Evolutionary conservation across 1,284 basidiomycete genomes (phyloP), one percentile per base, ranked within the genome.

Genomic region (Stereum hirsutum): DNA sequence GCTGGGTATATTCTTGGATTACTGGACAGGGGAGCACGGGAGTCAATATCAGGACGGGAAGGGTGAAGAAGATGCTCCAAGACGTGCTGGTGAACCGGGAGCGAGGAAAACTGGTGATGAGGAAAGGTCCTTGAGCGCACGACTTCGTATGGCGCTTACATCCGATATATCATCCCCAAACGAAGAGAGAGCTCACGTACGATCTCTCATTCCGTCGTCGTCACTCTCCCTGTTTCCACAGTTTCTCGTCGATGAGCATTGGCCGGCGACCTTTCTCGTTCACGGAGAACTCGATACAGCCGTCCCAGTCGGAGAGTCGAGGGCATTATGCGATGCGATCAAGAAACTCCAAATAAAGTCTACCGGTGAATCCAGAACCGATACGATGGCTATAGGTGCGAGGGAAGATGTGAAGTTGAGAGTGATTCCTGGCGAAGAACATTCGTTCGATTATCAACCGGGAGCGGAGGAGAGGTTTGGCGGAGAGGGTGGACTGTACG

Each of bases 231-330:
- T 82, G 11, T 77, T 82, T 49, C 78, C 81, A 4, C 74, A 81
- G 49, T 58, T 79, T 37, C 50, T 52, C 12, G 58, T 74, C 11
- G 51, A 61, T 2, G 31, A 57, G 0, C 43, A 51, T 5, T 79
- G 78, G 68, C 79, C 79, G 5, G 68, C 70, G 10, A 73, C 71
- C 7, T 59, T 75, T 39, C 56, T 81, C 23, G 56, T 75, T 14
- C 79, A 81, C 50, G 80, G 79, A 21, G 62, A 68, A 3, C 53
- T 52, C 1, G 79, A 83, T 52, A 69, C 69, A 3, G 75, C 73
- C 1, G 75, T 81, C 2, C 65, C 54, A 5, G 40, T 69, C 0
- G 49, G 54, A 5, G 78, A 82, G 48, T 76, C 76, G 15, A 52
- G 57, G 20, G 52, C 65, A 45, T 42, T 81, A 49, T 49, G 58